Evolutionary conservation across 176 grass and related monocot species (phyloP).

Genomic region (Bonia amplexicaulis): DNA sequence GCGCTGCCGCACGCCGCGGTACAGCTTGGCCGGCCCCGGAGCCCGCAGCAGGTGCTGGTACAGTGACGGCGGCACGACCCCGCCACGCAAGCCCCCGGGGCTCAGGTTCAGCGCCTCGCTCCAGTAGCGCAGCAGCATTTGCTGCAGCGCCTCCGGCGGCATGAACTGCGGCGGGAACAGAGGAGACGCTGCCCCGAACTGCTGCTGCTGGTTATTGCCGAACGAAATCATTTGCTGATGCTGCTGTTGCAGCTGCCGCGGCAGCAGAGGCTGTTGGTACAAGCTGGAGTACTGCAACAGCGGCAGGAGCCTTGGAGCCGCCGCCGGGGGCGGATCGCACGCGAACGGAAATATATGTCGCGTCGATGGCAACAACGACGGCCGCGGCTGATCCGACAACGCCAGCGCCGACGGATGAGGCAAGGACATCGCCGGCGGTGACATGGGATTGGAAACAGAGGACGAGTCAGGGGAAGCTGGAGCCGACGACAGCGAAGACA

Average conservation of each 20-base stretch:
- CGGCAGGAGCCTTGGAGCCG: conserved; percentile 3
- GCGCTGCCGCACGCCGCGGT: conserved; percentile 88
- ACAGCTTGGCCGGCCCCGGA: conserved; percentile 56
- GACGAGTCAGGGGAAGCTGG: conserved; percentile 39
- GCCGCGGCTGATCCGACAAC: not conserved
- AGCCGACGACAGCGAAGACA: conserved; percentile 23
- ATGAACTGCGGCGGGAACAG: conserved; percentile 48
- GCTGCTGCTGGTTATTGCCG: conserved; percentile 7
- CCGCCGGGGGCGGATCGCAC: conserved; percentile 24
- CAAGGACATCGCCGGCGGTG: conserved; percentile 17
- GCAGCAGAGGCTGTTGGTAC: conserved; percentile 18
- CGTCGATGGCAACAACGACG: conserved; percentile 23
- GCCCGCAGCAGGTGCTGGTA: conserved; percentile 48
- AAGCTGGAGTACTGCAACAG: conserved; percentile 32
- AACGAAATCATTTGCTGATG: conserved; percentile 76
- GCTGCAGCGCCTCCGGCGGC: conserved; percentile 34
- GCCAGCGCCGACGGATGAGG: not conserved
- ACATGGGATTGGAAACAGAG: conserved; percentile 54
- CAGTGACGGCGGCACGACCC: conserved; percentile 38
- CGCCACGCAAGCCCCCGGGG: conserved; percentile 44
- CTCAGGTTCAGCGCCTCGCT: conserved; percentile 75
- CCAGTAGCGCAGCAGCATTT: conserved; percentile 63
- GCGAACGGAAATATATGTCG: conserved; percentile 73
- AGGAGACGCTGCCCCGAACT: not conserved
- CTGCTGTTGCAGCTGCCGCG: not conserved